These are phyloP conservation scores for Globisporangium spinosum DNA, from an alignment of 352 stramenopile species.

Conservation along the genomic window DNA sequence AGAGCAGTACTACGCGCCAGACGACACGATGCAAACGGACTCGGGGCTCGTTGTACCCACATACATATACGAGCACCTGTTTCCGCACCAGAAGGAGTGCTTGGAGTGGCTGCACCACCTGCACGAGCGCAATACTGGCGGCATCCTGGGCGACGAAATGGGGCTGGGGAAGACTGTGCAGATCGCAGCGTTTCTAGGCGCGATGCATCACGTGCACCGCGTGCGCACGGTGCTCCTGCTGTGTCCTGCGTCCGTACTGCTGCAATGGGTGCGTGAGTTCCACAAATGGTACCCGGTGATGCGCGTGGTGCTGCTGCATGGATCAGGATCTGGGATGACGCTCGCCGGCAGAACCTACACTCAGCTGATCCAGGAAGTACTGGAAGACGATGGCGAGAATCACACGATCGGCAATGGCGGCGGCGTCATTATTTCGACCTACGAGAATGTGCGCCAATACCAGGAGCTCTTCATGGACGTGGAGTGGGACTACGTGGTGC, in stretches of 20 bases:
- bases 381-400: slow-evolving; percentile 16
- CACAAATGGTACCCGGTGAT: slow-evolving; percentile 91
- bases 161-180: slow-evolving; percentile 97
- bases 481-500: slow-evolving; percentile 96
- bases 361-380: slow-evolving; percentile 63
- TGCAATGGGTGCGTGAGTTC: slow-evolving; percentile 95
- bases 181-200: slow-evolving; percentile 79
- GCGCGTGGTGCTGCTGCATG: slow-evolving; percentile 88
- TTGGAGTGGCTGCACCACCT: slow-evolving; percentile 97
- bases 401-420: slow-evolving; percentile 27
- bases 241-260: slow-evolving; percentile 94
- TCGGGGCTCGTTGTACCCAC: slow-evolving; percentile 64
- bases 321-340: slow-evolving; percentile 60
- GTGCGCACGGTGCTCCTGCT: slow-evolving; percentile 87
- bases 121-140: slow-evolving; percentile 94
- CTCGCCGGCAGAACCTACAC: slow-evolving; percentile 42
- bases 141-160: slow-evolving; percentile 96
- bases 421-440: slow-evolving; percentile 95
- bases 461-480: slow-evolving; percentile 88
- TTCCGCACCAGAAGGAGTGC: slow-evolving; percentile 93
- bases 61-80: slow-evolving; percentile 80
- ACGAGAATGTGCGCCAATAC: slow-evolving; percentile 93
- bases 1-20: slow-evolving; percentile 37
- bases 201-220: slow-evolving; percentile 50
- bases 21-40: slow-evolving; percentile 51